These are phyloP conservation scores for Solanum phureja DNA, from an alignment of 257 asterid genomes.

Conservation along the genomic window DNA sequence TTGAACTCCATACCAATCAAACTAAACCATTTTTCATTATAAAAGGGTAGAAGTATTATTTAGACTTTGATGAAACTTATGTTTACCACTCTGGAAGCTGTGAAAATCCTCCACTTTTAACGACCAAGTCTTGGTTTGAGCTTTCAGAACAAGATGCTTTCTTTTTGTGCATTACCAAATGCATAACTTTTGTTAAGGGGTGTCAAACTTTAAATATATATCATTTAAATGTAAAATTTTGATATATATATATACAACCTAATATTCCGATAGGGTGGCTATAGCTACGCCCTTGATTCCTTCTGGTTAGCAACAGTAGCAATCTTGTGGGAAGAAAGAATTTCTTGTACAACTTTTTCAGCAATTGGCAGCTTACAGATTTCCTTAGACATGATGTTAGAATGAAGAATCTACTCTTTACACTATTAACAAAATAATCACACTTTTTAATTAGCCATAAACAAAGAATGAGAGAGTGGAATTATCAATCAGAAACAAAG, in stretches of 20 bases:
- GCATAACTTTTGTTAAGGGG: too few species aligned
- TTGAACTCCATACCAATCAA: not conserved
- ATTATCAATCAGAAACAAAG: conserved; percentile 46
- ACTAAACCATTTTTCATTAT: not conserved
- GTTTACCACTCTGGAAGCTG: not conserved
- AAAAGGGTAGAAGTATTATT: not conserved
- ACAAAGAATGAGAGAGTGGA: not conserved
- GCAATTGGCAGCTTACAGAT: not conserved
- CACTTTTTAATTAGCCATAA: not conserved
- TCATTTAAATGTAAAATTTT: not conserved
- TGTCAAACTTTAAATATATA: too few species aligned
- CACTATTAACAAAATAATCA: conserved; percentile 8
- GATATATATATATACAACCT: too few species aligned
- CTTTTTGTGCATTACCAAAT: not conserved
- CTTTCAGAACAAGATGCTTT: not conserved
- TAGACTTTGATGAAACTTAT: not conserved
- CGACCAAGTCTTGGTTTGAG: not conserved
- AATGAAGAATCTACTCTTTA: not conserved
- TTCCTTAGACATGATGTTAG: conserved; percentile 14
- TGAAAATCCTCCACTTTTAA: not conserved
- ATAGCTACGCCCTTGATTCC: not conserved
- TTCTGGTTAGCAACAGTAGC: not conserved
- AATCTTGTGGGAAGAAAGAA: not conserved
- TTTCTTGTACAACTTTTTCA: not conserved
- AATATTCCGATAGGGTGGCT: not conserved